Conservation (phyloP, 2,329 filamentous ascomycete genomes). For the Fusarium hostae region DNA sequence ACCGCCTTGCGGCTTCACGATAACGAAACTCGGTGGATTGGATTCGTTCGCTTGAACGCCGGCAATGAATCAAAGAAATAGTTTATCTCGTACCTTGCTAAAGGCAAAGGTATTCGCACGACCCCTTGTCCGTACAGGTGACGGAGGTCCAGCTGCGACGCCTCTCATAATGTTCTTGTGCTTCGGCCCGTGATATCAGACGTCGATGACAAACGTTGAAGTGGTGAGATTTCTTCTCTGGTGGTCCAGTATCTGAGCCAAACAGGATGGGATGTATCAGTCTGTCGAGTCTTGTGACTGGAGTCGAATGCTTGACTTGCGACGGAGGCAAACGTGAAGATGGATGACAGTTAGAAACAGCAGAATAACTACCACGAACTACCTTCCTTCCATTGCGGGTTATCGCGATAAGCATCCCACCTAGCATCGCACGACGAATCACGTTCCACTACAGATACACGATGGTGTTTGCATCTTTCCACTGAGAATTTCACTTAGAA, state of each 20-base stretch:
- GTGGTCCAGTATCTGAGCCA: not conserved
- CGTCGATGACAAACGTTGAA: constrained; percentile 1
- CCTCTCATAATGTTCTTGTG: constrained; percentile 45
- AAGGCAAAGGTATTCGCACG: constrained; percentile 56
- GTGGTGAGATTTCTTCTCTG: constrained; percentile 13
- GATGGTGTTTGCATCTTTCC: not conserved
- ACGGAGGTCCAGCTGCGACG: constrained; percentile 51
- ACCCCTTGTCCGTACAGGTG: constrained; percentile 46
- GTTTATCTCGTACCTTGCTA: constrained; percentile 50
- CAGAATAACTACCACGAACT: constrained; percentile 1
- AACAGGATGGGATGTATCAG: not conserved
- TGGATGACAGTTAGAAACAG: not conserved
- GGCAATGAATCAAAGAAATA: constrained; percentile 17
- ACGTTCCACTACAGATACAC: constrained; percentile 2
- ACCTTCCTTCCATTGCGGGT: constrained; percentile 11
- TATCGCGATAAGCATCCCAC: constrained; percentile 39
- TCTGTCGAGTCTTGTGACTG: constrained; percentile 3
- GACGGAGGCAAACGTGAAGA: constrained; percentile 3
- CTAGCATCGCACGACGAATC: not conserved
- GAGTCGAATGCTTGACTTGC: not conserved
- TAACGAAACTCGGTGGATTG: constrained; percentile 28
- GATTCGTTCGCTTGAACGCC: constrained; percentile 39
- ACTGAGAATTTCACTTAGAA: not conserved
- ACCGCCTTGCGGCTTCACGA: constrained; percentile 42
- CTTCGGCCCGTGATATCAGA: constrained; percentile 12